A percentile compares a stretch with the other conserved stretches of the same genome.
phyloP scores from a whole-genome alignment of 805 yeast species.

The Saccharomyces jurei region DNA sequence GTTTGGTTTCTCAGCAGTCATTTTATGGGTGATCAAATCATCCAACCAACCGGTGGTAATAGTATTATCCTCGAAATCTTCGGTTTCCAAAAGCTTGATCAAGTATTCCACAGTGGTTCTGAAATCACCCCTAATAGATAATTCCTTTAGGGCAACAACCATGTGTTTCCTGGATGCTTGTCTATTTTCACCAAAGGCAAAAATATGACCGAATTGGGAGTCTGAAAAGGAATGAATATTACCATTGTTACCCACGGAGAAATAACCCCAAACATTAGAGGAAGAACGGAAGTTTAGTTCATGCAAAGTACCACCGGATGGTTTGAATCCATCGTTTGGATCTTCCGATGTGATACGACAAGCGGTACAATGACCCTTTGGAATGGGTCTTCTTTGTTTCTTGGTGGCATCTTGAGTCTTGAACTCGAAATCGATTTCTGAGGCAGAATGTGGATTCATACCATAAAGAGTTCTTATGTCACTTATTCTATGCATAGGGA shows the following conservation, averaged over 20 bases:
- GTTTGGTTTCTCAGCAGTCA: conserved; percentile 97
- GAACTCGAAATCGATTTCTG: conserved; percentile 87
- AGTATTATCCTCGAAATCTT: conserved; percentile 91
- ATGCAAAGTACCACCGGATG: conserved; percentile 93
- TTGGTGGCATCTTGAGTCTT: conserved; percentile 59
- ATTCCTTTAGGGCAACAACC: conserved; percentile 96
- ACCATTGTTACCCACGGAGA: conserved; percentile 92
- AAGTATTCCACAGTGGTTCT: conserved; percentile 96
- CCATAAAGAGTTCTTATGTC: conserved; percentile 92
- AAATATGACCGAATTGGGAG: conserved; percentile 97
- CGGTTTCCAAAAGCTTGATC: conserved; percentile 89
- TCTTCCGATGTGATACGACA: conserved; percentile 99
- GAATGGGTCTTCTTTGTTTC: conserved; percentile 85
- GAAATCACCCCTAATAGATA: conserved; percentile 96
- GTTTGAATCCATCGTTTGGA: conserved; percentile 98
- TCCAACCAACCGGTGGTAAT: conserved; percentile 99
- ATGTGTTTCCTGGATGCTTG: conserved; percentile 96
- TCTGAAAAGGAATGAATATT: conserved; percentile 97
- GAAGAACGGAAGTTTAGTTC: conserved; percentile 95
- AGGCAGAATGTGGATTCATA: conserved; percentile 87
- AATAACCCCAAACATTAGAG: conserved; percentile 99
- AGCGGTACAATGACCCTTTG: conserved; percentile 98
- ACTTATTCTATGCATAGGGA: conserved; percentile 88
- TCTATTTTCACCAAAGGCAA: conserved; percentile 98
- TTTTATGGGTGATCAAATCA: conserved; percentile 83